A percentile compares a stretch with the other conserved stretches of the same genome.
Conservation (phyloP, 306 rosid species). For the barrel medic (Medicago truncatula) region MtrunA17r5.0-ANR NC_053045.1:55238001-55238500, state of each 20-base stretch:
- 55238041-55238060: constrained; percentile 1
- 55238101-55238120: constrained; percentile 17
- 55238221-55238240: constrained; percentile 81
- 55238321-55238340: constrained; percentile 64
- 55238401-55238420: constrained; percentile 24
- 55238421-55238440: constrained; percentile 36
- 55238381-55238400: constrained; percentile 23
- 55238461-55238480: constrained; percentile 81
- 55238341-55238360: constrained; percentile 81
- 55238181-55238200: constrained; percentile 48
- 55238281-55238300: constrained; percentile 79
- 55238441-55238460: constrained; percentile 22
- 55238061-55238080: constrained; percentile 5
- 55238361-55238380: constrained; percentile 80
- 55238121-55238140: constrained; percentile 4
- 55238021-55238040: constrained; percentile 5
- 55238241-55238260: constrained; percentile 79
- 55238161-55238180: background rate
- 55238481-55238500: constrained; percentile 90
- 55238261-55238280: constrained; percentile 85
- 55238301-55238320: constrained; percentile 70
- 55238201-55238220: constrained; percentile 84
- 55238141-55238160: background rate
- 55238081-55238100: constrained; percentile 20
- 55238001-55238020: constrained; percentile 3